Evolutionary conservation across 352 stramenopile genomes (phyloP).

Genomic region (Hyaloperonospora brassicae): DNA sequence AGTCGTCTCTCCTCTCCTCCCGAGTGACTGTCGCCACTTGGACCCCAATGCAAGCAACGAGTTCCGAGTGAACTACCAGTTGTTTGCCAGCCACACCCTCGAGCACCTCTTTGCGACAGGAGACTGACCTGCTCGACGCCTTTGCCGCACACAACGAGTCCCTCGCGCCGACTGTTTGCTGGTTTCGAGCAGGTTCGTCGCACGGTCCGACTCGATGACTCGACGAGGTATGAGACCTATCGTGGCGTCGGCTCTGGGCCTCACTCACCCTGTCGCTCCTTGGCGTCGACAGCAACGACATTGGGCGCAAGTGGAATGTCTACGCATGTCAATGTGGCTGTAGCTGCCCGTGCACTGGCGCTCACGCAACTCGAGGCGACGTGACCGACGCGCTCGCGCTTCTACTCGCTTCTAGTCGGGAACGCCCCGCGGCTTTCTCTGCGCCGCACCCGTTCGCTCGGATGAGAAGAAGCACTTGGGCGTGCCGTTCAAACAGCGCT

Average conservation of each 20-base stretch:
- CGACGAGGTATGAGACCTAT: slow-evolving; percentile 18
- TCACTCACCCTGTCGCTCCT: slow-evolving; percentile 7
- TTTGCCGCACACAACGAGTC: too few relatives aligned
- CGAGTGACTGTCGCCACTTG: too few relatives aligned
- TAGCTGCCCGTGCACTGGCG: slow-evolving; percentile 6
- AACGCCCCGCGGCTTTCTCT: slow-evolving; percentile 2
- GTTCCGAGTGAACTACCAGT: not conserved
- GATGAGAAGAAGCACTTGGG: not conserved
- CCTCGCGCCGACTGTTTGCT: too few relatives aligned
- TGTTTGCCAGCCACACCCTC: too few relatives aligned
- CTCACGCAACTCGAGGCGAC: slow-evolving; percentile 14
- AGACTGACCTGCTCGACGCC: too few relatives aligned
- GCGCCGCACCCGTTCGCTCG: not conserved
- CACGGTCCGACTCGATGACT: not conserved
- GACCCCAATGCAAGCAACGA: too few relatives aligned
- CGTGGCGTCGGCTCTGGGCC: slow-evolving; percentile 3
- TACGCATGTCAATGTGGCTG: not conserved
- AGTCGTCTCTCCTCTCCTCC: too few relatives aligned
- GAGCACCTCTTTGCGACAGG: too few relatives aligned
- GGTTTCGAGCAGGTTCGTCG: not conserved
- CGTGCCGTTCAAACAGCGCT: not conserved
- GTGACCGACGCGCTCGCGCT: not conserved
- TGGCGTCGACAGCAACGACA: slow-evolving; percentile 6
- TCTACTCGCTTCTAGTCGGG: not conserved
- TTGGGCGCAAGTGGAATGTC: slow-evolving; percentile 1